Percentiles rank a stretch among this genome's conserved stretches.
Evolutionary conservation across 2,329 filamentous ascomycete species (phyloP).

Genomic region (Cladophialophora immunda): DNA sequence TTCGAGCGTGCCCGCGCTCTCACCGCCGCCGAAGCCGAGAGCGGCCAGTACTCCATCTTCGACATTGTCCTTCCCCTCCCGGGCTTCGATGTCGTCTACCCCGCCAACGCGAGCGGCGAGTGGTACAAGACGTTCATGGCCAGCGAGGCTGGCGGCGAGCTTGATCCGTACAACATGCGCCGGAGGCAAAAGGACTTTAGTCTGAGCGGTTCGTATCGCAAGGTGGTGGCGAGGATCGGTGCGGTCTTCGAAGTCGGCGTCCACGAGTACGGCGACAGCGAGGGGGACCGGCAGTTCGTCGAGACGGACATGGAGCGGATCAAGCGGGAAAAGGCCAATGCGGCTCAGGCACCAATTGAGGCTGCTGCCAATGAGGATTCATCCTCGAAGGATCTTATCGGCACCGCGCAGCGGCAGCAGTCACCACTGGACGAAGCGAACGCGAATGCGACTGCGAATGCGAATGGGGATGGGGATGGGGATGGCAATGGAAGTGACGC

Average conservation of each 20-base stretch:
- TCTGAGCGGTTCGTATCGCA: constrained; percentile 86
- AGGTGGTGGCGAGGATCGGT: constrained; percentile 77
- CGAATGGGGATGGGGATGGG: not conserved
- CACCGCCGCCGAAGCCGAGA: constrained; percentile 77
- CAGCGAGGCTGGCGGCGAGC: constrained; percentile 74
- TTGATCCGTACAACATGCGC: constrained; percentile 88
- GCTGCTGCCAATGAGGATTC: constrained; percentile 20
- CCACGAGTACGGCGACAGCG: constrained; percentile 69
- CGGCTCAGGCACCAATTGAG: no score
- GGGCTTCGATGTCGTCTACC: constrained; percentile 89
- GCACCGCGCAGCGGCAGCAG: not conserved
- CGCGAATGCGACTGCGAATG: not conserved
- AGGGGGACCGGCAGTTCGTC: constrained; percentile 80
- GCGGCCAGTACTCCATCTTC: constrained; percentile 79
- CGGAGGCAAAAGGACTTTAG: constrained; percentile 86
- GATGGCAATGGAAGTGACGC: not conserved
- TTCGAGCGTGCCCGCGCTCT: constrained; percentile 77
- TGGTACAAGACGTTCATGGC: constrained; percentile 91
- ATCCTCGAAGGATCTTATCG: not conserved
- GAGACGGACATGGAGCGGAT: constrained; percentile 83
- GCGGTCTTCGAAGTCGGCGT: constrained; percentile 72
- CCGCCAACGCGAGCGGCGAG: constrained; percentile 79
- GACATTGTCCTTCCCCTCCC: constrained; percentile 93
- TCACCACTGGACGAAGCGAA: not conserved
- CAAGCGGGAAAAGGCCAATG: constrained; percentile 43